A percentile compares a stretch with the other conserved stretches of the same genome.
These are phyloP conservation scores for Myrica gale DNA, from an alignment of 306 rosid species.

Conservation along the genomic window DNA sequence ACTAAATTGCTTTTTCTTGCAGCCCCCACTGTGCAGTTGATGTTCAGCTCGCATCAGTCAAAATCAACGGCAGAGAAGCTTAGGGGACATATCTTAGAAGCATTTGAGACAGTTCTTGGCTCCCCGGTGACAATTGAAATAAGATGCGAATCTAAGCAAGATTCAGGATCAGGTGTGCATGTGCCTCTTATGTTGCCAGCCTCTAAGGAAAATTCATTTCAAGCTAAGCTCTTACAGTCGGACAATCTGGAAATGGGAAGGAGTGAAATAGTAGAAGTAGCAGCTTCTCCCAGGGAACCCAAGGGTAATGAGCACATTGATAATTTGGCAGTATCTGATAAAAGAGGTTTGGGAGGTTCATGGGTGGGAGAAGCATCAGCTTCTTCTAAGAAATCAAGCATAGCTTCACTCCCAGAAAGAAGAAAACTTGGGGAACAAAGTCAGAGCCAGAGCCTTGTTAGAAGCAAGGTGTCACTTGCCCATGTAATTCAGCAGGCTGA, in stretches of 20 bases:
- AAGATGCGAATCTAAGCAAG: conserved; percentile 64
- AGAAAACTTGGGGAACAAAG: conserved; percentile 54
- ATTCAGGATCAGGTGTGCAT: conserved; percentile 41
- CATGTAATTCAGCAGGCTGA: conserved; percentile 98
- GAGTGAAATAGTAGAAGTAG: conserved; percentile 81
- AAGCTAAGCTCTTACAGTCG: conserved; percentile 36
- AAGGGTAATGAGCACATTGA: conserved; percentile 39
- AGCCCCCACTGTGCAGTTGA: conserved; percentile 92
- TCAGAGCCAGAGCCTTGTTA: conserved; percentile 78
- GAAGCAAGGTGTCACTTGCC: conserved; percentile 94
- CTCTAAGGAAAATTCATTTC: conserved; percentile 45
- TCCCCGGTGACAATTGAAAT: conserved; percentile 79
- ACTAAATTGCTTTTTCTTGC: conserved; percentile 32
- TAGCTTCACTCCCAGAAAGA: conserved; percentile 41
- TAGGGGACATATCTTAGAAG: conserved; percentile 67
- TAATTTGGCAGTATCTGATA: conserved; percentile 38
- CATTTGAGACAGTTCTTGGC: conserved; percentile 77
- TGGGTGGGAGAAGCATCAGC: conserved; percentile 37
- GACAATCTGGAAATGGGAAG: conserved; percentile 45
- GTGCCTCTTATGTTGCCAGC: conserved; percentile 51
- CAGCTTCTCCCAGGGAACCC: conserved; percentile 55
- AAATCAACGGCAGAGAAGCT: conserved; percentile 86
- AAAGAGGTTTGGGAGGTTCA: conserved; percentile 41
- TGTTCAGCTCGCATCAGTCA: conserved; percentile 66
- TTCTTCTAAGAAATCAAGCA: conserved; percentile 46